Base-by-base conservation (phyloP, 345 rosid species). In the Psidium friedrichsthalianum region DNA sequence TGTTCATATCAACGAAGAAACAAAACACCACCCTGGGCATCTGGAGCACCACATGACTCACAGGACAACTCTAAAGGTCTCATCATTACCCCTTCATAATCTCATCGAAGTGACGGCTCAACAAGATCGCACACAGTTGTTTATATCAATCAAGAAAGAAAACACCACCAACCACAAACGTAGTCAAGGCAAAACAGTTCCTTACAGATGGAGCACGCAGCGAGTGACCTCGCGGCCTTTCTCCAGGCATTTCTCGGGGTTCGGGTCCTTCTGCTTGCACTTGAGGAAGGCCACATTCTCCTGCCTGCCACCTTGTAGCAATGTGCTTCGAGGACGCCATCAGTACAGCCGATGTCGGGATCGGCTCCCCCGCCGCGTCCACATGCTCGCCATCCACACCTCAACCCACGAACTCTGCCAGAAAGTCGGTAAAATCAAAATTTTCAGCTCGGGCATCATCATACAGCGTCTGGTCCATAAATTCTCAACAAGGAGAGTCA, bases 221-320 rank as follows among this genome's bases (percentile, higher is more conserved):
- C 96, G 96, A 88, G 99, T 97, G 88, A 96, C 99, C 86, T 96
- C 92, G 9, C 92, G 93, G 82, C 99, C 99, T 84, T 97, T 94
- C 15, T 96, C 98, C 32, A 97, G 98, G 85, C 99, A 97, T 81
- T 96, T 95, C 95, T 97, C 99, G 0, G 99, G 99, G 87, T 97
- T 97, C 2, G 98, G 96, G 88, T 97, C 98, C 87, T 93, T 94
- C 96, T 96, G 92, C 94, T 97, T 97, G 92, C 99, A 97, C 87
- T 93, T 97, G 88, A 97, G 94, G 88, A 96, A 97, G 57, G 88
- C 98, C 84, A 97, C 90, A 83, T 97, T 97, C 91, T 96, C 98
- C 20, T 87, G 87, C 64, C 82, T 89, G 91, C n/a, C 99, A 97
- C 84, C 96, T 86, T 15, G 80, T 81, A 51, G 89, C 94, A 64